These are phyloP conservation scores for Metschnikowia koreensis DNA, from an alignment of 805 yeast genomes.

Conservation along the genomic window DNA sequence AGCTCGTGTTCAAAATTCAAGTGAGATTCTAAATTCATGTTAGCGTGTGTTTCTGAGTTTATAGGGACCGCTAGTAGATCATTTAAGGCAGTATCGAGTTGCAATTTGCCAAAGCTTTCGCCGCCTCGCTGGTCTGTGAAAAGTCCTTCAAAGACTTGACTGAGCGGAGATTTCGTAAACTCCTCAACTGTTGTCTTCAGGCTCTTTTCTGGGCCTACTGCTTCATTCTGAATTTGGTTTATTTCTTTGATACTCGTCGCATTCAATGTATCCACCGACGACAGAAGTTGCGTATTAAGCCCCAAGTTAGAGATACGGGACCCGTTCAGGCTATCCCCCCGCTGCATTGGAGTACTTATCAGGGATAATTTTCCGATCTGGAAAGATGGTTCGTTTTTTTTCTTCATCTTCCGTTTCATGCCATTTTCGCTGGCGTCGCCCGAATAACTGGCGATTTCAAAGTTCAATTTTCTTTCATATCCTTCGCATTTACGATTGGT, in stretches of 20 bases:
- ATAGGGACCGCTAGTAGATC: neutral
- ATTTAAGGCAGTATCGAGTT: neutral
- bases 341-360: neutral
- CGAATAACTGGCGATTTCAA: conserved; percentile 35
- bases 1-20: conserved; percentile 17
- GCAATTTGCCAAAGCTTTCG: neutral
- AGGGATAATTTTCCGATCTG: neutral
- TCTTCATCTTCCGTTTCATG: neutral
- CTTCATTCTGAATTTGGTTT: neutral
- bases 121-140: neutral
- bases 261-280: neutral
- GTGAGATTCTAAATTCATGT: neutral
- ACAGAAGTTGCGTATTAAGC: neutral
- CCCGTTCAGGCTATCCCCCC: neutral
- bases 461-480: conserved; percentile 46
- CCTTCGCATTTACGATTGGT: conserved; percentile 50
- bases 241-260: neutral
- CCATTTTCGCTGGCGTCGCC: neutral
- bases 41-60: neutral
- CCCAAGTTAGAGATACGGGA: neutral
- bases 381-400: neutral
- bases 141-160: conserved; percentile 12
- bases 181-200: neutral
- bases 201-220: neutral
- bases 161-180: conserved; percentile 10